Conservation (phyloP, 371 early-diverging fungal species). For the Mucor saturninus region DNA sequence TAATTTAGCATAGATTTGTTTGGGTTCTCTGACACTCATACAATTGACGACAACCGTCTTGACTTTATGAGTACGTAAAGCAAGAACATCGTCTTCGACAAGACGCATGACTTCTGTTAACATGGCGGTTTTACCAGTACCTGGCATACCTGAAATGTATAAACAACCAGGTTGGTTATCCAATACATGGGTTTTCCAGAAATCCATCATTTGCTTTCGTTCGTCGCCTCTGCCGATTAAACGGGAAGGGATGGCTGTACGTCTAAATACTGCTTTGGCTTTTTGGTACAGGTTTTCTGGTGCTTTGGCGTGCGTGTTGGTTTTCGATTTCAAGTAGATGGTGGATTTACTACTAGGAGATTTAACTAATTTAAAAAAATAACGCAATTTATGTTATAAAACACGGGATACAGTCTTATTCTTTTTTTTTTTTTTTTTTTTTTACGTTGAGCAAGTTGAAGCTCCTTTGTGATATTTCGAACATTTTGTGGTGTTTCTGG, state of each 20-base stretch:
- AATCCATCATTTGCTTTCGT: conserved; percentile 59
- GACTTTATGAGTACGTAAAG: conserved; percentile 39
- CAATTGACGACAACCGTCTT: conserved; percentile 79
- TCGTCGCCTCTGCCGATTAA: conserved; percentile 80
- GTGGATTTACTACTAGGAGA: conserved; percentile 10
- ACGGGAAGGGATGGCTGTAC: conserved; percentile 66
- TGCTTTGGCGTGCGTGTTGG: background rate
- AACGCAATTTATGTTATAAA: background rate
- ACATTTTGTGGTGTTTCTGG: conserved; percentile 19
- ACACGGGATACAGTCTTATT: no score
- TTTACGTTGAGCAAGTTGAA: conserved; percentile 21
- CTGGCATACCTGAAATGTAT: conserved; percentile 92
- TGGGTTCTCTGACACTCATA: conserved; percentile 79
- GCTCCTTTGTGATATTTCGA: conserved; percentile 27
- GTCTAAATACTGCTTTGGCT: conserved; percentile 63
- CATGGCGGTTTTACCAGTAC: conserved; percentile 95
- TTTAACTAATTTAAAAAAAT: conserved; percentile 8
- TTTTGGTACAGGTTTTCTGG: conserved; percentile 24
- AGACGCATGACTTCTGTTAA: conserved; percentile 65
- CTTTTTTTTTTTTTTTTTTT: background rate
- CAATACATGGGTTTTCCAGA: conserved; percentile 54
- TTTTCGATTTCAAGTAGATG: conserved; percentile 2
- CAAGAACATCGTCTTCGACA: conserved; percentile 35
- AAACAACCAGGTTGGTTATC: conserved; percentile 64
- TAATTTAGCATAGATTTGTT: conserved; percentile 68